phyloP scores from a whole-genome alignment of 2,329 filamentous ascomycete species.

The Neonectria coccinea region DNA sequence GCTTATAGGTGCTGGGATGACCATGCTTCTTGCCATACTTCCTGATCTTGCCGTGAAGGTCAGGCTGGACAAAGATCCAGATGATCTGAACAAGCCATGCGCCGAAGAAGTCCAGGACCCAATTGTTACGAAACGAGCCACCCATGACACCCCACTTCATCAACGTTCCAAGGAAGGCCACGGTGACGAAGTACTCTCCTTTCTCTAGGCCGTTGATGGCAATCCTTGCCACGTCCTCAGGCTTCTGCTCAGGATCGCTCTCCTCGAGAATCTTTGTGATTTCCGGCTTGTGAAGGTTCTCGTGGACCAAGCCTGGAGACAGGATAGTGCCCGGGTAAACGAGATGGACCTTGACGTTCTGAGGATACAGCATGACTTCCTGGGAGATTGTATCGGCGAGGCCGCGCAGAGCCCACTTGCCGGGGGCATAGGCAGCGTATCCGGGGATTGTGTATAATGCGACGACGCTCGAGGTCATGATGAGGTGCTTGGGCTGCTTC shows the following conservation, averaged over 20 bases:
- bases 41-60: constrained; percentile 68
- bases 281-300: constrained; percentile 82
- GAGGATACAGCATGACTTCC: constrained; percentile 88
- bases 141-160: constrained; percentile 74
- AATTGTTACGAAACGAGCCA: constrained; percentile 68
- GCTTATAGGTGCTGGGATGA: constrained; percentile 64
- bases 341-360: constrained; percentile 82
- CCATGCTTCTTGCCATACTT: constrained; percentile 69
- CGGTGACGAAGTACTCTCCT: constrained; percentile 83
- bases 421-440: constrained; percentile 85
- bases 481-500: constrained; percentile 75
- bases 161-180: constrained; percentile 76
- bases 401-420: constrained; percentile 86
- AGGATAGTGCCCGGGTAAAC: constrained; percentile 88
- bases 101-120: constrained; percentile 69
- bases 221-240: constrained; percentile 78
- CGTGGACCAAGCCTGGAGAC: constrained; percentile 78
- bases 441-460: constrained; percentile 83
- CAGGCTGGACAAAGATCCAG: constrained; percentile 68
- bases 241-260: constrained; percentile 81
- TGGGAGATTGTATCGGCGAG: constrained; percentile 86
- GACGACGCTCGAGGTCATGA: constrained; percentile 85
- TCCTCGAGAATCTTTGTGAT: constrained; percentile 85
- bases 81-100: constrained; percentile 64
- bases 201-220: constrained; percentile 81